phyloP scores from a whole-genome alignment of 2,329 filamentous ascomycete genomes.

The Aquanectria penicillioides region DNA sequence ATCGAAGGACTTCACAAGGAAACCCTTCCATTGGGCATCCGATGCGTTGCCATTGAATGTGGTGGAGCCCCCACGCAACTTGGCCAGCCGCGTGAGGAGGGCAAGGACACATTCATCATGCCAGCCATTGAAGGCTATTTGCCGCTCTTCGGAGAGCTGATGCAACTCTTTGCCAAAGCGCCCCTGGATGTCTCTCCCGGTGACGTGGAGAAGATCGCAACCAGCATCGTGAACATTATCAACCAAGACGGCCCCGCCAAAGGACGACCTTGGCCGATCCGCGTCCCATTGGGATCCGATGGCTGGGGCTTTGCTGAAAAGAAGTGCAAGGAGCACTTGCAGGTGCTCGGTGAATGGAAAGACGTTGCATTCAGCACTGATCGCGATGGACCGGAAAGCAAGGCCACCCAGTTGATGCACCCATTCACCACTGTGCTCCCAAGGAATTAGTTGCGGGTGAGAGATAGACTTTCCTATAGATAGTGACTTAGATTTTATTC shows the following conservation, averaged over 20 bases:
- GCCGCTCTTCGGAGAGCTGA: conserved; percentile 8
- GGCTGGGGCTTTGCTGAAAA: conserved; percentile 9
- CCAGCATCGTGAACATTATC: conserved; percentile 22
- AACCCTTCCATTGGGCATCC: conserved; percentile 38
- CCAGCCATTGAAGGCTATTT: background rate
- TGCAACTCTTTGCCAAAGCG: background rate
- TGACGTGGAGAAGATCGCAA: conserved; percentile 8
- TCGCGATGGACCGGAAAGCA: background rate
- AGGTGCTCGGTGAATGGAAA: conserved; percentile 2
- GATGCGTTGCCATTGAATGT: conserved; percentile 46
- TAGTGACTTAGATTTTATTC: too few species aligned
- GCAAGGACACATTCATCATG: background rate
- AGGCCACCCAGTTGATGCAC: background rate
- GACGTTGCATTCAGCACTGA: background rate
- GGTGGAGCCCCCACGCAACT: conserved; percentile 45
- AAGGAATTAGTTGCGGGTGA: background rate
- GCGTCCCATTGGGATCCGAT: conserved; percentile 12
- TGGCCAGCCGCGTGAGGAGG: conserved; percentile 37
- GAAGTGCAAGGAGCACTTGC: conserved; percentile 1
- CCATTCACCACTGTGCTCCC: background rate
- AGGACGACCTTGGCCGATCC: conserved; percentile 12
- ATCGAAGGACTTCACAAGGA: conserved; percentile 46
- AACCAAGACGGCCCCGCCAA: conserved; percentile 40
- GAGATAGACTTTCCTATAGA: too few species aligned
- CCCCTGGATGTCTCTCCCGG: background rate